These are phyloP conservation scores for Leccinum variicolor DNA, from an alignment of 768 basidiomycete species.

Conservation along the genomic window DNA sequence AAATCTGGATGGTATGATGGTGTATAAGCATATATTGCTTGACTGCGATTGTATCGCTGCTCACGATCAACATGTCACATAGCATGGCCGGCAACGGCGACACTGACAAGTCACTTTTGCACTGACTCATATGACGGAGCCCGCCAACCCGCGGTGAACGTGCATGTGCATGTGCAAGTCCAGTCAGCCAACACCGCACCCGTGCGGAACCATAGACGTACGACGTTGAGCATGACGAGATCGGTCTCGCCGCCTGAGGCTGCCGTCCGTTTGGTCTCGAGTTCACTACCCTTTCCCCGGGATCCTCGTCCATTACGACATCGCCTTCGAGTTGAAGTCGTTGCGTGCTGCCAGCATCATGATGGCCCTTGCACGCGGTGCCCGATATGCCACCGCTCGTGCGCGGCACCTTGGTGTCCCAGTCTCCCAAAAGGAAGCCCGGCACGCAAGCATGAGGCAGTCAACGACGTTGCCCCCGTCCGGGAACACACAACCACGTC, in stretches of 20 bases:
- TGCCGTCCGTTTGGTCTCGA: conserved; percentile 48
- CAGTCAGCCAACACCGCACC: too few relatives aligned
- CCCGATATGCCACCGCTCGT: conserved; percentile 71
- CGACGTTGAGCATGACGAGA: conserved; percentile 82
- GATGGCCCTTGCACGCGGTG: conserved; percentile 30
- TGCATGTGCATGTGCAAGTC: too few relatives aligned
- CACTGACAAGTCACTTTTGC: too few relatives aligned
- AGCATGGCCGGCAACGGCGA: too few relatives aligned
- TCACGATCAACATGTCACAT: too few relatives aligned
- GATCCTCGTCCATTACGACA: conserved; percentile 44
- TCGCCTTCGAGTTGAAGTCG: conserved; percentile 20
- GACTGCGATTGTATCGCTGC: too few relatives aligned
- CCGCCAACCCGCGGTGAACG: too few relatives aligned
- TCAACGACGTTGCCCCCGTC: conserved; percentile 77
- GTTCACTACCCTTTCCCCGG: conserved; percentile 45
- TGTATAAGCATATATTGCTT: too few relatives aligned
- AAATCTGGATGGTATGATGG: too few relatives aligned
- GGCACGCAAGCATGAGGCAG: conserved; percentile 73
- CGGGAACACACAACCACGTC: conserved; percentile 66
- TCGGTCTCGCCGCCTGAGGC: conserved; percentile 51
- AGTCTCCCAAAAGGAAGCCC: conserved; percentile 71
- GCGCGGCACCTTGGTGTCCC: conserved; percentile 69
- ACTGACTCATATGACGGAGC: too few relatives aligned
- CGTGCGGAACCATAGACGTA: conserved; percentile 33
- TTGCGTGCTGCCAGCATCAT: too few relatives aligned